Conservation (phyloP, 2,329 filamentous ascomycete genomes). For the Venturia asperata region DNA sequence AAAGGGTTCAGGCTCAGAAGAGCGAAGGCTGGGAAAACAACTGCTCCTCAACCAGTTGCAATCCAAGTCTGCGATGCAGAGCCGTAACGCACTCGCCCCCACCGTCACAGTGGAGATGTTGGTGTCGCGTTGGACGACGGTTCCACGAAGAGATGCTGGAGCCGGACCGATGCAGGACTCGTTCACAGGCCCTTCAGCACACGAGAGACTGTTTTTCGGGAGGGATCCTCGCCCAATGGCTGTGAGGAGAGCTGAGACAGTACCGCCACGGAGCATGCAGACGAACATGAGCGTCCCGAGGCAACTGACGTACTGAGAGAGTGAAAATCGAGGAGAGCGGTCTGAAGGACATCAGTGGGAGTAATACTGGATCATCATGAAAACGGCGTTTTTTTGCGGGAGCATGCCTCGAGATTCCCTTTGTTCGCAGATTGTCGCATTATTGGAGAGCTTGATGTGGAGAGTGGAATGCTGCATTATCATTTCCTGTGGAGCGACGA, state of each 20-base stretch:
- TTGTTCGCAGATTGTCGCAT: neutral
- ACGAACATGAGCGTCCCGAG: neutral
- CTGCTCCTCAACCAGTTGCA: constrained; percentile 9
- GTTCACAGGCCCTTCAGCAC: neutral
- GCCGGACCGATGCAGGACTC: constrained; percentile 4
- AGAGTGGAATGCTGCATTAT: neutral
- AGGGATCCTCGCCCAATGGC: neutral
- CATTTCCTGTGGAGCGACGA: neutral
- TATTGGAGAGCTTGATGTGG: neutral
- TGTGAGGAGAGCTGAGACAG: constrained; percentile 7
- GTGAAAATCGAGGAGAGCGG: neutral
- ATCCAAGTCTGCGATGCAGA: neutral
- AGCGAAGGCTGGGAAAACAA: constrained; percentile 8
- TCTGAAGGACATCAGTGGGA: neutral
- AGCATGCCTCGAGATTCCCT: constrained; percentile 9
- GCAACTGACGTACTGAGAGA: neutral
- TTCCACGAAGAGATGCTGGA: neutral
- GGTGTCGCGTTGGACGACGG: constrained; percentile 14
- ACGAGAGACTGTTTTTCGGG: neutral
- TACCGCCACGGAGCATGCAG: neutral
- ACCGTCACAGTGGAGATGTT: constrained; percentile 8
- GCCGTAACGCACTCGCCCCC: neutral
- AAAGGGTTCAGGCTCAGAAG: neutral
- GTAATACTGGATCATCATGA: neutral
- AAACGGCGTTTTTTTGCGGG: neutral